These are phyloP conservation scores for Ormosia semicastrata DNA, from an alignment of 306 rosid species.

Conservation along the genomic window DNA sequence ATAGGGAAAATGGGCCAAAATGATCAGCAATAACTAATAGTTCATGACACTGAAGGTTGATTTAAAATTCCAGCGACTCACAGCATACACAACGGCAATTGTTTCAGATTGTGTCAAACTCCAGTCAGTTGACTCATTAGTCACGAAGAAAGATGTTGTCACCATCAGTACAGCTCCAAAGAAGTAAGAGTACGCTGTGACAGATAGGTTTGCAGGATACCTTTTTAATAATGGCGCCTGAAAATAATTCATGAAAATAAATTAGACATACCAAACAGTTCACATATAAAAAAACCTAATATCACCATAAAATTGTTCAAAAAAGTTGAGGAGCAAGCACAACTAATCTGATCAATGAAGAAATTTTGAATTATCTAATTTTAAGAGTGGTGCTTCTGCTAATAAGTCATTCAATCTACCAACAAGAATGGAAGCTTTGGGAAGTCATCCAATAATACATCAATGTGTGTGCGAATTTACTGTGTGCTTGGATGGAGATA, in stretches of 20 bases:
- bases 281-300: constrained; percentile 4
- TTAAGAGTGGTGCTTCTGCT: background rate
- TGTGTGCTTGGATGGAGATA: background rate
- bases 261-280: constrained; percentile 12
- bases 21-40: background rate
- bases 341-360: constrained; percentile 2
- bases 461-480: background rate
- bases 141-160: constrained; percentile 68
- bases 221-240: constrained; percentile 90
- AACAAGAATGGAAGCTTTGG: background rate
- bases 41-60: constrained; percentile 7
- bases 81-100: constrained; percentile 86
- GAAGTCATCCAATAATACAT: constrained; percentile 11
- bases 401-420: constrained; percentile 1
- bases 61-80: constrained; percentile 43
- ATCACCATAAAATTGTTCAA: background rate
- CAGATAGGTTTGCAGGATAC: constrained; percentile 87
- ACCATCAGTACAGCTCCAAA: constrained; percentile 86
- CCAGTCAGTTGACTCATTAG: constrained; percentile 80
- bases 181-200: constrained; percentile 82
- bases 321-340: background rate
- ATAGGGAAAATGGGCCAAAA: constrained; percentile 19
- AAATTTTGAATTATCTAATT: background rate
- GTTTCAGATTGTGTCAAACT: constrained; percentile 72
- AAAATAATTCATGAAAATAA: constrained; percentile 31